Evolutionary conservation across 768 basidiomycete species (phyloP).

Genomic region (Butyriboletus loyo): DNA sequence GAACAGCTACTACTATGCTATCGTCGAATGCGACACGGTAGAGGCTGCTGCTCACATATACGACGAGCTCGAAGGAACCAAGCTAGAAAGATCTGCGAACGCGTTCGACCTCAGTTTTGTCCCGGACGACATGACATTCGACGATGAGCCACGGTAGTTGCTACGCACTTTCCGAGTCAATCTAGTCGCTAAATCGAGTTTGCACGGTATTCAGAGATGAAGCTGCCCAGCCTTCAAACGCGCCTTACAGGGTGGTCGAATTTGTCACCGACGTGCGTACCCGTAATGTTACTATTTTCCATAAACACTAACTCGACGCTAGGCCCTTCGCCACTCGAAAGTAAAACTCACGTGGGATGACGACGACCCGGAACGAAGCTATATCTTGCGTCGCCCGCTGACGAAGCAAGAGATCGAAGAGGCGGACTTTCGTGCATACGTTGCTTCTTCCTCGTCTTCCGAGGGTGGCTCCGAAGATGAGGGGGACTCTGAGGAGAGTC

Average conservation of each 20-base stretch:
- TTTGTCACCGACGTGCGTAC: constrained; percentile 86
- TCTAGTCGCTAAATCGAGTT: background rate
- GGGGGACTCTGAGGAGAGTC: background rate
- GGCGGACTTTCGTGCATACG: constrained; percentile 79
- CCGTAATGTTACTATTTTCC: no score
- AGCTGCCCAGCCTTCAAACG: constrained; percentile 61
- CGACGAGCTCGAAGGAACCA: constrained; percentile 87
- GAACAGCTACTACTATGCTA: constrained; percentile 89
- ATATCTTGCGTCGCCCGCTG: constrained; percentile 73
- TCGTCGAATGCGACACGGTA: constrained; percentile 82
- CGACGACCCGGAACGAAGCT: constrained; percentile 85
- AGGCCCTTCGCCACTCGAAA: constrained; percentile 97
- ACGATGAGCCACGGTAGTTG: constrained; percentile 65
- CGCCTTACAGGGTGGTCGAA: constrained; percentile 71
- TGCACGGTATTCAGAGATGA: constrained; percentile 61
- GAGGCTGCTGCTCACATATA: constrained; percentile 78
- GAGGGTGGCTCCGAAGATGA: constrained; percentile 46
- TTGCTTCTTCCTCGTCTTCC: constrained; percentile 69
- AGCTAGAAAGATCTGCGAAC: constrained; percentile 95
- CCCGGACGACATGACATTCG: constrained; percentile 85
- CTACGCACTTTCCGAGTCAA: background rate
- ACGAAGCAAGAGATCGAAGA: constrained; percentile 88
- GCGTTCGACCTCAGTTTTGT: constrained; percentile 94
- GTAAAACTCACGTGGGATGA: constrained; percentile 99
- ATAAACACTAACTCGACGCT: background rate